phyloP scores from a whole-genome alignment of 257 asterid species.

The Rehmannia glutinosa region DNA sequence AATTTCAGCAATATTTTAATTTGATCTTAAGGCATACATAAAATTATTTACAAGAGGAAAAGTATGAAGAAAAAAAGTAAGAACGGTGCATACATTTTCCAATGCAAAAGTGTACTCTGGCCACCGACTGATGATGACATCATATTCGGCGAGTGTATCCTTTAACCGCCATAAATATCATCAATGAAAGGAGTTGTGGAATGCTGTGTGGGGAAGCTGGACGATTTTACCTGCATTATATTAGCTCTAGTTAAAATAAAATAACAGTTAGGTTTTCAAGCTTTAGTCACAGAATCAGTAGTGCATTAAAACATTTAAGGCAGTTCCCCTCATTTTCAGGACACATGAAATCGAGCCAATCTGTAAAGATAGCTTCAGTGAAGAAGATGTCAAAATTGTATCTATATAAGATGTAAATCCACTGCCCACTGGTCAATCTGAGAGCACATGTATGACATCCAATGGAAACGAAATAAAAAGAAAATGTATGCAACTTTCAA shows the following conservation, averaged over 20 bases:
- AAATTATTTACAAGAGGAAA: neutral
- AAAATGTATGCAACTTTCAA: neutral
- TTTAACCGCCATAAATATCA: slow-evolving; percentile 64
- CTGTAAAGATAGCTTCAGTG: neutral
- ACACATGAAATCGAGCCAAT: neutral
- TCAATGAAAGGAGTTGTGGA: slow-evolving; percentile 78
- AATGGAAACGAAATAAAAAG: neutral
- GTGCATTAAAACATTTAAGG: too few relatives aligned
- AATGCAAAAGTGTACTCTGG: slow-evolving; percentile 76
- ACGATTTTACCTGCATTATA: slow-evolving; percentile 53
- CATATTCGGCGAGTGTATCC: slow-evolving; percentile 75
- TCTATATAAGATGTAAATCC: neutral
- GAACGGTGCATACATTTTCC: slow-evolving; percentile 54
- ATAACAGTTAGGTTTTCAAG: neutral
- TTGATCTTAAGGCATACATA: neutral
- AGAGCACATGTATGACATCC: neutral
- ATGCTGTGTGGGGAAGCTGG: slow-evolving; percentile 37
- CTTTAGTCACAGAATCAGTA: neutral
- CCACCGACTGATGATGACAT: slow-evolving; percentile 85
- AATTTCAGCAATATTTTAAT: neutral
- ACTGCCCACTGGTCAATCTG: neutral
- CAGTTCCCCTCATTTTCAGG: neutral
- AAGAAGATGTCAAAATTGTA: neutral
- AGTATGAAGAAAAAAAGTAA: neutral
- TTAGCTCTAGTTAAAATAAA: slow-evolving; percentile 2